These are phyloP conservation scores for Macrocybe sp. DNA, from an alignment of 1,284 basidiomycete species.

Conservation along the genomic window DNA sequence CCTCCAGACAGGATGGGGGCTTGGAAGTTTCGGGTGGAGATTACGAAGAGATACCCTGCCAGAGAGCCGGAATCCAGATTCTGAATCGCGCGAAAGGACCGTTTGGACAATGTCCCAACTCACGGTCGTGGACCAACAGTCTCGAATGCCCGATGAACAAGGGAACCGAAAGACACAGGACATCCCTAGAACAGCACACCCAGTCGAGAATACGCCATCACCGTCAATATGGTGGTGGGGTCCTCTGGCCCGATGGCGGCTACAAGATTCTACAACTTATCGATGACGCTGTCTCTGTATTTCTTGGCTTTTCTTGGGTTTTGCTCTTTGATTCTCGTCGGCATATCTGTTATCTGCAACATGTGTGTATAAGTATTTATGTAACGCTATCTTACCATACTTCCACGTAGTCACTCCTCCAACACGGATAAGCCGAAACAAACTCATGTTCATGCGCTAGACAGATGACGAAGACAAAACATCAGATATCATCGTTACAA, in stretches of 20 bases:
- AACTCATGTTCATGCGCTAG: too few species aligned
- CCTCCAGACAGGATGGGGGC: slow-evolving; percentile 54
- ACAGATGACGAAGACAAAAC: too few species aligned
- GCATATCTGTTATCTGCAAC: too few species aligned
- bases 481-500: too few species aligned
- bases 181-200: background rate
- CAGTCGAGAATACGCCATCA: slow-evolving; percentile 10
- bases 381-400: too few species aligned
- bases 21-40: slow-evolving; percentile 66
- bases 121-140: background rate
- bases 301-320: slow-evolving; percentile 2
- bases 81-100: slow-evolving; percentile 10
- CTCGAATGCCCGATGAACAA: slow-evolving; percentile 1
- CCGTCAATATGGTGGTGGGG: slow-evolving; percentile 74
- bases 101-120: slow-evolving; percentile 1
- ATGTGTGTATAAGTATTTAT: too few species aligned
- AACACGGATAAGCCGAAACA: too few species aligned
- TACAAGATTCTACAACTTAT: slow-evolving; percentile 72
- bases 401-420: too few species aligned
- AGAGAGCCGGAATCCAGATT: slow-evolving; percentile 2
- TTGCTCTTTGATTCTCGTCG: background rate
- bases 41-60: slow-evolving; percentile 13
- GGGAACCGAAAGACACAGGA: slow-evolving; percentile 11
- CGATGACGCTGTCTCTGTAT: slow-evolving; percentile 19
- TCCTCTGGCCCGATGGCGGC: slow-evolving; percentile 64